Percentiles rank a stretch among this genome's conserved stretches.
phyloP scores from a whole-genome alignment of 495 filamentous ascomycete genomes.

The Staphylotrichum tortipilum region DNA sequence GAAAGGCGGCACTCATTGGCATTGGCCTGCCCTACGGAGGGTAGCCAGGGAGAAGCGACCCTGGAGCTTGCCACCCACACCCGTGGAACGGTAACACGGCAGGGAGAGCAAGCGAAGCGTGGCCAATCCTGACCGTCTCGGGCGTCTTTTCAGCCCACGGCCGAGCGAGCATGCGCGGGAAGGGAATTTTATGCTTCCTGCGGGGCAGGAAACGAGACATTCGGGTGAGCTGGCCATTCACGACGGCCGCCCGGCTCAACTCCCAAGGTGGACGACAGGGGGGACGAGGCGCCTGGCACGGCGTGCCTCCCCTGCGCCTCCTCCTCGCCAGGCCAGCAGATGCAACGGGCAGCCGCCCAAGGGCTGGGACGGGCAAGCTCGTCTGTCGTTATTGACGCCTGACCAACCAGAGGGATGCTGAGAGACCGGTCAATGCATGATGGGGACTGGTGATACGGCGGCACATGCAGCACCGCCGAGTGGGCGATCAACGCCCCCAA shows the following conservation, averaged over 20 bases:
- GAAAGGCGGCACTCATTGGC: neutral
- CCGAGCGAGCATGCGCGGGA: neutral
- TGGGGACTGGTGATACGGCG: conserved; percentile 15
- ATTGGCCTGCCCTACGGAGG: conserved; percentile 9
- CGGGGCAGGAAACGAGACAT: neutral
- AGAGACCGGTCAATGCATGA: conserved; percentile 23
- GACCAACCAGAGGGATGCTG: conserved; percentile 16
- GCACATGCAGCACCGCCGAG: conserved; percentile 12
- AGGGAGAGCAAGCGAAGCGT: neutral
- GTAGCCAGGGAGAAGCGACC: neutral
- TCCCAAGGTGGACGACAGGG: conserved; percentile 3
- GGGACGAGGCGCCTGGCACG: conserved; percentile 2
- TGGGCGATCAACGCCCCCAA: neutral
- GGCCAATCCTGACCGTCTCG: conserved; percentile 7
- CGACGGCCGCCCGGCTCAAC: neutral
- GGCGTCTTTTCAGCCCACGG: neutral
- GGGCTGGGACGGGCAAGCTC: neutral
- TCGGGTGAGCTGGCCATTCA: conserved; percentile 6
- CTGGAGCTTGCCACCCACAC: neutral
- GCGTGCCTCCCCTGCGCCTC: neutral
- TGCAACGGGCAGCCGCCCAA: neutral
- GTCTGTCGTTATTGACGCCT: neutral
- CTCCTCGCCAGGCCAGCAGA: neutral
- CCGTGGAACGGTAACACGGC: conserved; percentile 7
- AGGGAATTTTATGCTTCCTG: conserved; percentile 10